Evolutionary conservation across 2,329 filamentous ascomycete genomes (phyloP), one percentile per base, ranked within the genome.

Genomic region (Calonectria honghensis): DNA sequence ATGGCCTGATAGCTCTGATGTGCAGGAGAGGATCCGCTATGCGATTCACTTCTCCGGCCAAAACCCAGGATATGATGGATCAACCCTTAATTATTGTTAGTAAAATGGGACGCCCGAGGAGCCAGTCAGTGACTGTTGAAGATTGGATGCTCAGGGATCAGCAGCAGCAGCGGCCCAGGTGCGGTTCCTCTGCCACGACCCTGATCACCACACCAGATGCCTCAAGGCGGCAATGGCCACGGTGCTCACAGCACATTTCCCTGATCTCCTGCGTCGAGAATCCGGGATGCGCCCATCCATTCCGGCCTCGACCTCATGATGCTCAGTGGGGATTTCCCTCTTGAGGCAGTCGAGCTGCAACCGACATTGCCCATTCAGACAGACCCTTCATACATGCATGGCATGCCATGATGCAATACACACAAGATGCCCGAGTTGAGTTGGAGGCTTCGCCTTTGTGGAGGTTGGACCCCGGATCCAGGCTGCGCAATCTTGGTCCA

Each of bases 301-400:
- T 27, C 32, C 45, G 35, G 32, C 57, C 37, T 50, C 35, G 45
- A 52, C 20, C 48, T 68, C 57, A 48, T 54, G 48, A 73, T 54
- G 27, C 16, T 31, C 54, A 29, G 45, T 68, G 11, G 32, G 41
- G 57, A 35, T 68, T 73, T 48, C 70, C 69, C 39, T 35, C 32
- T 68, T 73, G 45, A 64, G 65, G 64, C 48, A 69, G 24, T 50
- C 50, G 32, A 72, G 32, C 18, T 52, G 27, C 57, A 32, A 29
- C 45, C 59, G 9, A 48, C 41, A 6, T 35, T 29, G 69, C 61
- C 50, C 51, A 59, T 67, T 52, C 35, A 45, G 63, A 67, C 63
- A 35, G 63, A 67, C 63, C 70, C 70, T 72, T 72, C 31, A 35
- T 61, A 72, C 70, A 72, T 72, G 41, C 54, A 54, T 61, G 37